These are phyloP conservation scores for Tranzscheliella williamsii DNA, from an alignment of 1,284 basidiomycete species.

Conservation along the genomic window DNA sequence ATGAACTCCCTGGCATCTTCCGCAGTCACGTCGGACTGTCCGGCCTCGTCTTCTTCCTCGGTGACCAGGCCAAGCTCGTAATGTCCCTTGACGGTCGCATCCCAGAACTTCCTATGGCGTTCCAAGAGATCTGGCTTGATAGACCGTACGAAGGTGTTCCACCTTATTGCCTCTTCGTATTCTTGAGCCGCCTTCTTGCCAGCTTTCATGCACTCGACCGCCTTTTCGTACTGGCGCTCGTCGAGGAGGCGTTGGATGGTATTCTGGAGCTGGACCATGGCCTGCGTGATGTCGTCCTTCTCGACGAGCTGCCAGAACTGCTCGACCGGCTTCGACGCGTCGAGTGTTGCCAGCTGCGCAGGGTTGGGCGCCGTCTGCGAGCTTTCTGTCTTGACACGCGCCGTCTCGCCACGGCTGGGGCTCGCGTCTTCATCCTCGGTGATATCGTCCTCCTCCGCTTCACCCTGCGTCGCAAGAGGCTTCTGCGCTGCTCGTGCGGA, in stretches of 20 bases:
- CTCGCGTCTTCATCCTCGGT: constrained; percentile 28
- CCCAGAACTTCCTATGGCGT: constrained; percentile 24
- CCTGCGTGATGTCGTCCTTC: constrained; percentile 32
- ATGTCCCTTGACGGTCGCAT: constrained; percentile 11
- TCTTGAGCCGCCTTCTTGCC: constrained; percentile 27
- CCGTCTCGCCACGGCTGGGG: neutral
- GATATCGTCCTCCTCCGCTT: constrained; percentile 15
- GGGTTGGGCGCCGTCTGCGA: neutral
- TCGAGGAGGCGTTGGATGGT: constrained; percentile 22
- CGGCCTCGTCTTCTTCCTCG: constrained; percentile 30
- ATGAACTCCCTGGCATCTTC: constrained; percentile 31
- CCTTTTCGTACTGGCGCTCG: constrained; percentile 12
- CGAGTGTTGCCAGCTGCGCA: neutral
- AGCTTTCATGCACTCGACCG: constrained; percentile 10
- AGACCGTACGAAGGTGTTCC: constrained; percentile 23
- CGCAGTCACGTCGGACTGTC: constrained; percentile 21
- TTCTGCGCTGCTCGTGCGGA: neutral
- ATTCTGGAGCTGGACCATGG: constrained; percentile 27
- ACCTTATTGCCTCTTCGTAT: constrained; percentile 39
- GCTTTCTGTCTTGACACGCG: constrained; percentile 1
- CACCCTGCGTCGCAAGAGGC: neutral
- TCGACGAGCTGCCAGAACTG: constrained; percentile 29
- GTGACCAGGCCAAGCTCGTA: constrained; percentile 26
- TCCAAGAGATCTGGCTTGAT: constrained; percentile 17
- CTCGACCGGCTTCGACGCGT: constrained; percentile 15